phyloP scores from a whole-genome alignment of 2,329 filamentous ascomycete genomes.

The Penicillium concentricum region DNA sequence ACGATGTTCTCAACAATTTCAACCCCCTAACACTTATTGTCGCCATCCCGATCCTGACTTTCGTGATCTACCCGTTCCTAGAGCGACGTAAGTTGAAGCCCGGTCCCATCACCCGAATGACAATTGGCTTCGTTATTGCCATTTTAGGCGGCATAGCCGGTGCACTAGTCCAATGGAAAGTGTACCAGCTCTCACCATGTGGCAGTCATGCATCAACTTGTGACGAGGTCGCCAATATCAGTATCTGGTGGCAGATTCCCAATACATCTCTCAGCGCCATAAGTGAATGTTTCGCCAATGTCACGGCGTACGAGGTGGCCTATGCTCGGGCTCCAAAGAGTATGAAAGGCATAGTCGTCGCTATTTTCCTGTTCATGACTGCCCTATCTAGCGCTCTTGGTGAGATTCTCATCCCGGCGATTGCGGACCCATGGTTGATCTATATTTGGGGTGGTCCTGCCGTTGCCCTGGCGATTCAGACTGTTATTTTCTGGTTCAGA shows the following conservation, averaged over 20 bases:
- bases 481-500: constrained; percentile 50
- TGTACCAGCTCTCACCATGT: constrained; percentile 50
- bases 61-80: constrained; percentile 46
- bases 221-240: constrained; percentile 39
- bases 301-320: constrained; percentile 48
- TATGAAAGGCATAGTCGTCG: constrained; percentile 46
- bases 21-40: constrained; percentile 52
- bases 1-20: constrained; percentile 40
- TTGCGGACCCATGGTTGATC: constrained; percentile 49
- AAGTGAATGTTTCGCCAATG: constrained; percentile 44
- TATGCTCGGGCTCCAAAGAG: constrained; percentile 44
- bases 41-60: constrained; percentile 49
- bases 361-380: constrained; percentile 44
- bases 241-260: constrained; percentile 47
- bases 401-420: constrained; percentile 46
- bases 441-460: constrained; percentile 52
- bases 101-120: not conserved
- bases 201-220: constrained; percentile 43
- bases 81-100: not conserved
- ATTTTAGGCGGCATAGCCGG: not conserved
- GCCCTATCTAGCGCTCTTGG: constrained; percentile 43
- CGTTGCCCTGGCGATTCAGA: constrained; percentile 50
- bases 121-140: not conserved
- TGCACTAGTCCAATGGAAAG: constrained; percentile 15
- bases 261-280: constrained; percentile 39